phyloP scores from a whole-genome alignment of 2,329 filamentous ascomycete species.

The Plenodomus lindquistii region DNA sequence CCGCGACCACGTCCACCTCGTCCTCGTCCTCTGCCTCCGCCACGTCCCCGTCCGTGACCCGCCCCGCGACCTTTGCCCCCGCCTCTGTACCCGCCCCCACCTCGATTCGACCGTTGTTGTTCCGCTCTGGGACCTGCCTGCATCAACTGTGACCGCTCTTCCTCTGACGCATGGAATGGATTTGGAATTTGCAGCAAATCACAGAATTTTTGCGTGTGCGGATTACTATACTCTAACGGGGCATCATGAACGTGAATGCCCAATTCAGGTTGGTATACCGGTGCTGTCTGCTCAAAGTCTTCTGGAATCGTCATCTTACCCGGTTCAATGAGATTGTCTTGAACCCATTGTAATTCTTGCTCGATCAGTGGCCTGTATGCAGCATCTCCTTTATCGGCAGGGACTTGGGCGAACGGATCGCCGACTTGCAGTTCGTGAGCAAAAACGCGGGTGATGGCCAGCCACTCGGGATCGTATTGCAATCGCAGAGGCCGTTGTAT shows the following conservation, averaged over 20 bases:
- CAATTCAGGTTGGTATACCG: slow-evolving; percentile 63
- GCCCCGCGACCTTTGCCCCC: slow-evolving; percentile 29
- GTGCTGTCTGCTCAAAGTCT: slow-evolving; percentile 78
- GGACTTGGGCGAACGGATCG: slow-evolving; percentile 59
- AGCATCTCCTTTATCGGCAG: slow-evolving; percentile 68
- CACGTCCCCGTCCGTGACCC: slow-evolving; percentile 29
- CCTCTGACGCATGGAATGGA: slow-evolving; percentile 71
- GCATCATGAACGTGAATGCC: slow-evolving; percentile 64
- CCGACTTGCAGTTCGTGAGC: slow-evolving; percentile 60
- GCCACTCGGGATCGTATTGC: slow-evolving; percentile 91
- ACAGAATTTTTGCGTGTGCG: slow-evolving; percentile 84
- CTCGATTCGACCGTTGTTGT: slow-evolving; percentile 30
- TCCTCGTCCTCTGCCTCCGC: slow-evolving; percentile 24
- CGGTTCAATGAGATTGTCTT: slow-evolving; percentile 69
- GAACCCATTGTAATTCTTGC: slow-evolving; percentile 75
- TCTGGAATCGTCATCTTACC: slow-evolving; percentile 71
- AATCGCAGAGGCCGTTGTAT: slow-evolving; percentile 60
- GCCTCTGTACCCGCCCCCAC: slow-evolving; percentile 30
- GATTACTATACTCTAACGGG: slow-evolving; percentile 82
- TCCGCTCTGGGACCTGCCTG: slow-evolving; percentile 36
- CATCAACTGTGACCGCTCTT: slow-evolving; percentile 58
- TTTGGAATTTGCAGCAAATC: slow-evolving; percentile 76
- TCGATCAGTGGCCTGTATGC: slow-evolving; percentile 71
- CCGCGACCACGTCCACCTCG: slow-evolving; percentile 32
- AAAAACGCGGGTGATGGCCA: slow-evolving; percentile 87